Evolutionary conservation across 1,284 basidiomycete species (phyloP).

Genomic region (Schizopora paradoxa): DNA sequence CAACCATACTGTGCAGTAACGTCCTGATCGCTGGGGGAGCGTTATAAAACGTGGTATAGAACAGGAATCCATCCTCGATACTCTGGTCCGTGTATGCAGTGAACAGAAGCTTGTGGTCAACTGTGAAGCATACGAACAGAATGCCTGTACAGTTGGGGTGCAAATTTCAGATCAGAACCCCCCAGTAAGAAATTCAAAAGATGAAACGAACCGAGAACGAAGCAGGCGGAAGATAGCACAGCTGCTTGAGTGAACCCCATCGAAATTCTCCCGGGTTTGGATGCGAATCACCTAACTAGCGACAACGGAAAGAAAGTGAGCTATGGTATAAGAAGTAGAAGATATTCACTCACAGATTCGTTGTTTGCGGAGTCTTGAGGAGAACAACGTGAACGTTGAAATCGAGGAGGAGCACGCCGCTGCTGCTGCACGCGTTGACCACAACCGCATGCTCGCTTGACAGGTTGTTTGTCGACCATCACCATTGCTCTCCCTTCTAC

Average conservation of each 20-base stretch:
- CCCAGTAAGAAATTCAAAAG: constrained; percentile 11
- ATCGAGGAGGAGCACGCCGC: no score
- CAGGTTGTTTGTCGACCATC: no score
- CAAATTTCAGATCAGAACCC: not conserved
- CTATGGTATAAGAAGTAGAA: no score
- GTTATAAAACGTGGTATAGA: constrained; percentile 88
- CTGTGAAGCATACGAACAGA: constrained; percentile 81
- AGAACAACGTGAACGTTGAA: no score
- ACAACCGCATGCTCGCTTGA: no score
- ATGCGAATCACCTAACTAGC: no score
- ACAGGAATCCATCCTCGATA: constrained; percentile 72
- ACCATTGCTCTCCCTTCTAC: no score
- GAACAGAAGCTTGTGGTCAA: constrained; percentile 82
- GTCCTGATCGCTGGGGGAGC: constrained; percentile 89
- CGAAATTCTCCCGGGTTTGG: no score
- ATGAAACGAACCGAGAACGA: constrained; percentile 54
- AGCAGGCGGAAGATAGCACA: constrained; percentile 75
- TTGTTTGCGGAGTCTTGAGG: no score
- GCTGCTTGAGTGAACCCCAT: constrained; percentile 87
- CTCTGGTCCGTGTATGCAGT: constrained; percentile 54
- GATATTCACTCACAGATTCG: no score
- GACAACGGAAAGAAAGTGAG: no score
- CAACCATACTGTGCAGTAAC: constrained; percentile 77
- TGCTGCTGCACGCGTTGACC: no score
- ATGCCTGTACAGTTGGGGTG: constrained; percentile 47